Percentiles rank a stretch among this genome's conserved stretches.
phyloP scores from a whole-genome alignment of 192 early-diverging fungal genomes.

The Diversispora epigaea region DNA sequence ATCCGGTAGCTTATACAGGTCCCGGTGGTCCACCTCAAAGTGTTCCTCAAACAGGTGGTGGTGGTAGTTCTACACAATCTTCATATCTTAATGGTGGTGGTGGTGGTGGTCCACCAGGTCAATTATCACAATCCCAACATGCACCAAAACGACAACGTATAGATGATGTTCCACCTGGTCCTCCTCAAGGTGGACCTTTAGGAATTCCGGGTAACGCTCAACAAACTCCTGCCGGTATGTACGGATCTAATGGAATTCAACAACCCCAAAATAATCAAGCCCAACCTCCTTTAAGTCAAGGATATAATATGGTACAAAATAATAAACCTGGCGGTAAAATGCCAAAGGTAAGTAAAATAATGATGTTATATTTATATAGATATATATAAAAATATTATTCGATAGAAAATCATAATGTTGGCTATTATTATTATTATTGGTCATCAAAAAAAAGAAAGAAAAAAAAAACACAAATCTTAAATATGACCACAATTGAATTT shows the following conservation, averaged over 20 bases:
- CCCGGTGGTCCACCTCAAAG: constrained; percentile 40
- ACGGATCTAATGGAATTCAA: constrained; percentile 40
- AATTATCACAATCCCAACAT: constrained; percentile 44
- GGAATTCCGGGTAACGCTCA: constrained; percentile 49
- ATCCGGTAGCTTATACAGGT: constrained; percentile 38
- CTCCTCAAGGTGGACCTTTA: constrained; percentile 39
- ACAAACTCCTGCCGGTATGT: constrained; percentile 47
- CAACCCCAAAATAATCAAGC: constrained; percentile 33
- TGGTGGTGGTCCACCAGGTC: constrained; percentile 33
- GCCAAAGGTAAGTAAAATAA: constrained; percentile 20
- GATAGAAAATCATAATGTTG: too few species aligned
- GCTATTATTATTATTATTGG: too few species aligned
- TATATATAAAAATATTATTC: too few species aligned
- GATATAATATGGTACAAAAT: not conserved
- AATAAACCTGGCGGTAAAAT: constrained; percentile 27
- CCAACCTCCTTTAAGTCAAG: constrained; percentile 12
- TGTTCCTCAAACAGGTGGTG: constrained; percentile 39
- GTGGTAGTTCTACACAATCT: constrained; percentile 42
- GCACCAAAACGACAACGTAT: constrained; percentile 38
- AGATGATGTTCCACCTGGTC: constrained; percentile 39
- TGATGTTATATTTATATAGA: not conserved
- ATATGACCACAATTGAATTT: too few species aligned
- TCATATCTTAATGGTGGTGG: constrained; percentile 45
- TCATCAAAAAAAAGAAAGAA: too few species aligned
- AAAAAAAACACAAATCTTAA: too few species aligned